phyloP scores from a whole-genome alignment of 2,329 filamentous ascomycete species.

The Didymella pinodella region DNA sequence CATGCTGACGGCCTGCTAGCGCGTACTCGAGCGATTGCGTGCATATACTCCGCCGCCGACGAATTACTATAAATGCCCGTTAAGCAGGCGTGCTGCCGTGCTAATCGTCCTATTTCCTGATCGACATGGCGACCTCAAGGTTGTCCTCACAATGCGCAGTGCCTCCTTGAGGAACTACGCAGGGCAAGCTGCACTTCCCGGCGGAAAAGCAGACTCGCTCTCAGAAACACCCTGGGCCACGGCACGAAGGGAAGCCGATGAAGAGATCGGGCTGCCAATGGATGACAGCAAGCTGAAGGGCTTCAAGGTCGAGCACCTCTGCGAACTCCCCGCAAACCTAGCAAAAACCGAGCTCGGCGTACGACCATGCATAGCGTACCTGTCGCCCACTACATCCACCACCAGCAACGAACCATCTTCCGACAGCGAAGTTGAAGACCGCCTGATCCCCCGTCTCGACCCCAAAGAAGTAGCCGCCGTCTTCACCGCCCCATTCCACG shows the following conservation, averaged over 20 bases:
- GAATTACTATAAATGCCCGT: slow-evolving; percentile 63
- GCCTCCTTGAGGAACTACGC: slow-evolving; percentile 65
- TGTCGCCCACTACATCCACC: slow-evolving; percentile 51
- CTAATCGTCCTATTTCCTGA: slow-evolving; percentile 89
- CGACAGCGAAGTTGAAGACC: slow-evolving; percentile 61
- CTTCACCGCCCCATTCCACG: slow-evolving; percentile 87
- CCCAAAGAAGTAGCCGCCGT: slow-evolving; percentile 92
- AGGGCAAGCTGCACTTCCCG: slow-evolving; percentile 86
- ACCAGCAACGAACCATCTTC: neutral
- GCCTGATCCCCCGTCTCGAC: slow-evolving; percentile 80
- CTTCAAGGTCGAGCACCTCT: slow-evolving; percentile 87
- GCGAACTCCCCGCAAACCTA: slow-evolving; percentile 72
- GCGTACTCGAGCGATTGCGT: slow-evolving; percentile 64
- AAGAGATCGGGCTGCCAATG: slow-evolving; percentile 89
- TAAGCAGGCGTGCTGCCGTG: slow-evolving; percentile 80
- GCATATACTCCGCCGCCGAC: slow-evolving; percentile 65
- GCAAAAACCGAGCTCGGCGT: slow-evolving; percentile 61
- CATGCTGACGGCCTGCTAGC: slow-evolving; percentile 34
- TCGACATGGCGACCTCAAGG: slow-evolving; percentile 75
- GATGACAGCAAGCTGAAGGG: slow-evolving; percentile 72
- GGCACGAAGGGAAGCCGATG: slow-evolving; percentile 86
- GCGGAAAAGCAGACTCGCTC: slow-evolving; percentile 68
- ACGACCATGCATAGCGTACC: slow-evolving; percentile 64
- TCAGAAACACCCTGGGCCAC: slow-evolving; percentile 74
- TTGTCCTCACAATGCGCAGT: slow-evolving; percentile 69